phyloP scores from a whole-genome alignment of 345 rosid genomes.

The Erysimum cheiranthoides region DNA sequence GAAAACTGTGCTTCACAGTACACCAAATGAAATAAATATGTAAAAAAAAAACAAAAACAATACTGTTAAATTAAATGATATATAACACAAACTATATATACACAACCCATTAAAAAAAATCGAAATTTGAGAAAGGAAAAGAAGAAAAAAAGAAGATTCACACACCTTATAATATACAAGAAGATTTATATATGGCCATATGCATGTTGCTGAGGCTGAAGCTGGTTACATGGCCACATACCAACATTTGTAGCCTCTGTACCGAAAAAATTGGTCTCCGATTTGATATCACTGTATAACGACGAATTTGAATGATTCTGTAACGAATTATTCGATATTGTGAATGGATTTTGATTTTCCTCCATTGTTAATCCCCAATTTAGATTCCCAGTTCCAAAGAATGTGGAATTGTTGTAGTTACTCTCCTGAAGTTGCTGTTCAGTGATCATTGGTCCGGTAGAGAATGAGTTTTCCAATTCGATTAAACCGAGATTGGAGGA shows the following conservation, averaged over 20 bases:
- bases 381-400: constrained; percentile 55
- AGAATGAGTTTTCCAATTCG: constrained; percentile 47
- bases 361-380: constrained; percentile 72
- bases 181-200: constrained; percentile 46
- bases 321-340: constrained; percentile 46
- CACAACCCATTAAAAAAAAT: constrained; percentile 17
- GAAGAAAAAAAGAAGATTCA: constrained; percentile 14
- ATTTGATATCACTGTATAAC: constrained; percentile 65
- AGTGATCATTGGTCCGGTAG: constrained; percentile 47
- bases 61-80: constrained; percentile 41
- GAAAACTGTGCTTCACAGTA: constrained; percentile 38
- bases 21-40: constrained; percentile 13
- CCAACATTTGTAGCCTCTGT: constrained; percentile 50
- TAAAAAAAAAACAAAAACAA: constrained; percentile 10
- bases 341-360: constrained; percentile 36
- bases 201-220: constrained; percentile 55
- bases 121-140: not conserved
- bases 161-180: constrained; percentile 45
- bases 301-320: constrained; percentile 66
- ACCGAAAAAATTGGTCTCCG: constrained; percentile 66
- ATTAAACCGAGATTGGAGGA: constrained; percentile 44
- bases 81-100: constrained; percentile 42
- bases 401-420: constrained; percentile 58
- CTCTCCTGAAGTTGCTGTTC: constrained; percentile 54
- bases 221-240: constrained; percentile 62